Percentiles rank a stretch among this genome's conserved stretches.
These are phyloP conservation scores for Exophiala spinifera DNA, from an alignment of 2,329 filamentous ascomycete species.

Conservation along the genomic window DNA sequence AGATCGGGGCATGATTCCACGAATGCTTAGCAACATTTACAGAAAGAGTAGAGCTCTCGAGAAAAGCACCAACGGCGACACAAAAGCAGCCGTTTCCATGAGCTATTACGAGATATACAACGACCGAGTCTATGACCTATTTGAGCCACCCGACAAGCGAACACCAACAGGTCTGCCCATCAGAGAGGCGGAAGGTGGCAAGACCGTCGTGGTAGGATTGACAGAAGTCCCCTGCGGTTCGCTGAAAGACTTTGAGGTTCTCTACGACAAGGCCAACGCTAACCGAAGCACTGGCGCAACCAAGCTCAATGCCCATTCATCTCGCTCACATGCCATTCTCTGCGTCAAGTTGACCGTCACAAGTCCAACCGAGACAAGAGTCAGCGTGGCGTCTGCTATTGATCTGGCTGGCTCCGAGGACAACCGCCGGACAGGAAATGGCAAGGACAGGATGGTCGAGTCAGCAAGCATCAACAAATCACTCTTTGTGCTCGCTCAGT, in stretches of 20 bases:
- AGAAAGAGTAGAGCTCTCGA: constrained; percentile 78
- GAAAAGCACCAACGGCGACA: constrained; percentile 71
- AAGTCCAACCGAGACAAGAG: constrained; percentile 62
- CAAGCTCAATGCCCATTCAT: constrained; percentile 86
- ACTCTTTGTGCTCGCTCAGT: constrained; percentile 89
- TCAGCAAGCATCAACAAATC: constrained; percentile 98
- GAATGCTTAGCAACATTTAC: constrained; percentile 81
- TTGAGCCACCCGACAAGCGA: constrained; percentile 83
- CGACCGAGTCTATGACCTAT: constrained; percentile 88
- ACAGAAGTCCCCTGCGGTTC: constrained; percentile 78
- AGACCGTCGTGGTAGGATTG: constrained; percentile 81
- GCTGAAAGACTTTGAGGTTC: constrained; percentile 81
- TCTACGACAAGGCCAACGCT: constrained; percentile 89
- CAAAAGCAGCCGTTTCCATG: constrained; percentile 68
- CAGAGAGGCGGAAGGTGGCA: constrained; percentile 74
- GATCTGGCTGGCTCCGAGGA: constrained; percentile 95
- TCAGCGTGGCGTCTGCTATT: constrained; percentile 88
- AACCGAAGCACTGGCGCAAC: constrained; percentile 87
- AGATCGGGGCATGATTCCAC: constrained; percentile 82
- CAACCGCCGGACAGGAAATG: constrained; percentile 90
- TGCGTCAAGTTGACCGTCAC: constrained; percentile 83
- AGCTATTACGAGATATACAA: constrained; percentile 98
- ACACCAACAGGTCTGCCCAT: constrained; percentile 76
- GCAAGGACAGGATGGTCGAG: constrained; percentile 86
- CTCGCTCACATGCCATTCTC: constrained; percentile 83